phyloP scores from a whole-genome alignment of 176 grass and related monocot species.

The Carex pumila region DNA sequence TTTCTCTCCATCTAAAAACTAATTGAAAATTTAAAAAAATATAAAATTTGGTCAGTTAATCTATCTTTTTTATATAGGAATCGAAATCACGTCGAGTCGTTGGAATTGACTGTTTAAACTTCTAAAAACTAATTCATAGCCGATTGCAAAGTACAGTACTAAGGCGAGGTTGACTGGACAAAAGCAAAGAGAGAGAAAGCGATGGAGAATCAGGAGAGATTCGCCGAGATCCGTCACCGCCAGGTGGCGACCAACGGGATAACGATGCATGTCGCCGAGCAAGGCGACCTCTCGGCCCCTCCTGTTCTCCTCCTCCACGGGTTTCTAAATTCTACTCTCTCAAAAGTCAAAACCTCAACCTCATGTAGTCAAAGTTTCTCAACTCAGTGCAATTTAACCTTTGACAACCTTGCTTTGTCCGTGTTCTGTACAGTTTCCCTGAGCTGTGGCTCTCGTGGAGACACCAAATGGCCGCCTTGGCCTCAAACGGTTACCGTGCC shows the following conservation, averaged over 20 bases:
- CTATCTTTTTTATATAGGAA: too few relatives aligned
- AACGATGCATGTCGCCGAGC: slow-evolving; percentile 47
- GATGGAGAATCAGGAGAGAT: neutral
- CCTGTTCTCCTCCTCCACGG: slow-evolving; percentile 55
- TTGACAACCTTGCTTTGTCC: neutral
- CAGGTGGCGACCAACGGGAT: slow-evolving; percentile 35
- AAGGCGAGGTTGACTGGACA: too few relatives aligned
- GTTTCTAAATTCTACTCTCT: neutral
- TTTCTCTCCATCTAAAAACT: too few relatives aligned
- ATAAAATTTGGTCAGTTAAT: too few relatives aligned
- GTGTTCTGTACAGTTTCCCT: slow-evolving; percentile 24
- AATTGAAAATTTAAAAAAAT: too few relatives aligned
- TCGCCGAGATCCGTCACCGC: slow-evolving; percentile 40
- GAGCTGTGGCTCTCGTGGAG: slow-evolving; percentile 67
- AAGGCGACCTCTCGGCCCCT: slow-evolving; percentile 15
- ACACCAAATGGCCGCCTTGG: slow-evolving; percentile 42
- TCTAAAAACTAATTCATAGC: too few relatives aligned
- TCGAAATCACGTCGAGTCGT: too few relatives aligned
- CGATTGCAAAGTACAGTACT: too few relatives aligned
- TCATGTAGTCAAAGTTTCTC: neutral
- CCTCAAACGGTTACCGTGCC: slow-evolving; percentile 35
- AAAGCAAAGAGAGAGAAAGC: neutral
- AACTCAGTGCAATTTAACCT: neutral
- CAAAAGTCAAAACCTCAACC: too few relatives aligned
- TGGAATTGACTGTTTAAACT: too few relatives aligned